Conservation (phyloP, 768 basidiomycete species). For the Infundibulicybe gibba region DNA sequence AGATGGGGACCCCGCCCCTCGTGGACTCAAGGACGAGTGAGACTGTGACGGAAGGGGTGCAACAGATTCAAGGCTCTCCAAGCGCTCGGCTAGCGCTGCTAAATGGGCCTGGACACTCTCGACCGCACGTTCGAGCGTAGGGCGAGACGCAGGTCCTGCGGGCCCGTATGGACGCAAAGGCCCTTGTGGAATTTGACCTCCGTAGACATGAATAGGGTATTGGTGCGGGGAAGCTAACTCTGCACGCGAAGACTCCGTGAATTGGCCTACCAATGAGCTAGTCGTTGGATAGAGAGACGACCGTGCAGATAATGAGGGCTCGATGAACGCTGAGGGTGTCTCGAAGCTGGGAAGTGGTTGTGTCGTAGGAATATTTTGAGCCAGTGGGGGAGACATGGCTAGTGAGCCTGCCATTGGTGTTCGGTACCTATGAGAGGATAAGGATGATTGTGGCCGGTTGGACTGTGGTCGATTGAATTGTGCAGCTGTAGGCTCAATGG, state of each 20-base stretch:
- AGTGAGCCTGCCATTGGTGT: slow-evolving; percentile 69
- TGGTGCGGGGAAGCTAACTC: slow-evolving; percentile 34
- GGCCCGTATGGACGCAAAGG: slow-evolving; percentile 29
- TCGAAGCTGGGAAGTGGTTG: slow-evolving; percentile 73
- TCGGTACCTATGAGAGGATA: slow-evolving; percentile 74
- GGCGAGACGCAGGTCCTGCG: slow-evolving; percentile 41
- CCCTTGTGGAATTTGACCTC: slow-evolving; percentile 26
- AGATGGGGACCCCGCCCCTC: slow-evolving; percentile 33
- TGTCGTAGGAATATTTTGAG: slow-evolving; percentile 48
- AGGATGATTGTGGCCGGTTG: slow-evolving; percentile 69
- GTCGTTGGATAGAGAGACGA: slow-evolving; percentile 34
- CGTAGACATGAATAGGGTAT: slow-evolving; percentile 33
- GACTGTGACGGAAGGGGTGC: slow-evolving; percentile 37
- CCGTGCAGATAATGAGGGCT: slow-evolving; percentile 29
- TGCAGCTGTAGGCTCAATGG: slow-evolving; percentile 18
- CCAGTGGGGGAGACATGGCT: slow-evolving; percentile 52
- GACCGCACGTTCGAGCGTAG: slow-evolving; percentile 68
- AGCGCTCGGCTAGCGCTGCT: slow-evolving; percentile 76
- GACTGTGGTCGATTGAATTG: slow-evolving; percentile 24
- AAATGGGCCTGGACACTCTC: slow-evolving; percentile 80
- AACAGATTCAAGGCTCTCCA: slow-evolving; percentile 64
- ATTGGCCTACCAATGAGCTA: slow-evolving; percentile 32
- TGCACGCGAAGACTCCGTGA: slow-evolving; percentile 33
- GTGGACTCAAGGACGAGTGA: slow-evolving; percentile 33
- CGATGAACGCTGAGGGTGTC: slow-evolving; percentile 71